These are phyloP conservation scores for Coemansia sp. DNA, from an alignment of 192 early-diverging fungal genomes.

Conservation along the genomic window DNA sequence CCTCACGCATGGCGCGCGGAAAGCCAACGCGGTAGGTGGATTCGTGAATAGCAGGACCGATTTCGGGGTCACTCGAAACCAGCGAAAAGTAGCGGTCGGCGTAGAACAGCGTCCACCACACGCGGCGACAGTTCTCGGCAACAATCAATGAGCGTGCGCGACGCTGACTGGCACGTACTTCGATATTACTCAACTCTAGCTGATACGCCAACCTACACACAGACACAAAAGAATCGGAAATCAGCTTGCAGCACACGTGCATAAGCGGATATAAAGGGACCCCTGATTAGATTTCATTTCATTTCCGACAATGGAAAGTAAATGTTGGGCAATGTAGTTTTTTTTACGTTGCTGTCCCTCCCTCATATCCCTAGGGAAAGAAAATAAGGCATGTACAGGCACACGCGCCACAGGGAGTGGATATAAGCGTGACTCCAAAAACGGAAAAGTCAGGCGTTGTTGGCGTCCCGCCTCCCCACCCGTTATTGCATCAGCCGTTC, in stretches of 20 bases:
- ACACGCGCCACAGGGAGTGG: neutral
- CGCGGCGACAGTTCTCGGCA: slow-evolving; percentile 56
- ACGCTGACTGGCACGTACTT: slow-evolving; percentile 53
- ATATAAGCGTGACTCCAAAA: neutral
- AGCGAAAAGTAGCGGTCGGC: slow-evolving; percentile 55
- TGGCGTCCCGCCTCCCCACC: neutral
- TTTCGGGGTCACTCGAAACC: slow-evolving; percentile 46
- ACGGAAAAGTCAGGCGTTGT: neutral
- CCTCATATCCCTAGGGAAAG: too few species aligned
- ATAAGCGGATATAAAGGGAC: neutral
- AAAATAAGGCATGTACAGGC: neutral
- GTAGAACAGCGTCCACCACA: slow-evolving; percentile 57
- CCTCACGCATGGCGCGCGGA: slow-evolving; percentile 54
- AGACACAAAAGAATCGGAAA: neutral
- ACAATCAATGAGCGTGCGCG: slow-evolving; percentile 56
- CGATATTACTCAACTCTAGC: slow-evolving; percentile 55
- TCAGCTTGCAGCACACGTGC: neutral
- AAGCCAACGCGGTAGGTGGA: slow-evolving; percentile 52
- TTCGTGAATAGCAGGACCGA: slow-evolving; percentile 50
- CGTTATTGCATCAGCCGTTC: neutral
- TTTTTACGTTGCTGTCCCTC: too few species aligned
- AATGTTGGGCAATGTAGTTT: neutral
- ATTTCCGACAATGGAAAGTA: neutral
- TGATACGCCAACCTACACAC: slow-evolving; percentile 46
- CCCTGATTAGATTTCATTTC: slow-evolving; percentile 5